Conservation (phyloP, 2,329 filamentous ascomycete species). For the Arthrobotrys pseudoclavata region DNA sequence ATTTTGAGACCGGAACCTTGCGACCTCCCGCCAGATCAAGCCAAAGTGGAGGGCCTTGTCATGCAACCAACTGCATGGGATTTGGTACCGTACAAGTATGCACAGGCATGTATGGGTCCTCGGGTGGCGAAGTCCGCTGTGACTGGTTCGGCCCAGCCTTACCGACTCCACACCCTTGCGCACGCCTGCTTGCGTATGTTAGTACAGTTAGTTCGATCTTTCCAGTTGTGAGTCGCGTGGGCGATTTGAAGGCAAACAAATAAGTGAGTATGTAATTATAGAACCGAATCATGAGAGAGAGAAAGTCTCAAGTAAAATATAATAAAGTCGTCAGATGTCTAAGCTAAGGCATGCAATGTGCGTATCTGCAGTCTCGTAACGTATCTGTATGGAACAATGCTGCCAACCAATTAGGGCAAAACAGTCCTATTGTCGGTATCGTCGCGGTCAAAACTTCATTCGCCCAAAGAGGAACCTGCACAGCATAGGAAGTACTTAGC, state of each 20-base stretch:
- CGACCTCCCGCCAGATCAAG: conserved; percentile 7
- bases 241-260: not conserved
- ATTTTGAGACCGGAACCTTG: conserved; percentile 12
- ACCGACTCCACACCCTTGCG: conserved; percentile 19
- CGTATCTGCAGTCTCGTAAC: not conserved
- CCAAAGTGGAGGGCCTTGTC: conserved; percentile 7
- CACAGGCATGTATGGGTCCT: not conserved
- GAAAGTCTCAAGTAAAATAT: not conserved
- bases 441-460: too few relatives aligned
- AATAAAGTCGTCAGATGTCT: not conserved
- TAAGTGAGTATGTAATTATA: not conserved
- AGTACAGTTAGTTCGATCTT: not conserved
- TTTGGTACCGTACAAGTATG: not conserved
- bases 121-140: conserved; percentile 20
- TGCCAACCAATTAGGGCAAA: not conserved
- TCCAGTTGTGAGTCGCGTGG: conserved; percentile 2
- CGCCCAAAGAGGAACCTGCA: too few relatives aligned
- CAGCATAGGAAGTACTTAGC: too few relatives aligned
- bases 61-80: conserved; percentile 1
- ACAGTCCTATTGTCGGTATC: conserved; percentile 3
- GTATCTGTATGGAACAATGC: not conserved
- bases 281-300: conserved; percentile 10
- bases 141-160: conserved; percentile 31
- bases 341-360: not conserved
- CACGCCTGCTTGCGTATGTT: conserved; percentile 24